Base-by-base conservation (phyloP, 1,139 yeast genomes). In the Taphrina deformans region DNA sequence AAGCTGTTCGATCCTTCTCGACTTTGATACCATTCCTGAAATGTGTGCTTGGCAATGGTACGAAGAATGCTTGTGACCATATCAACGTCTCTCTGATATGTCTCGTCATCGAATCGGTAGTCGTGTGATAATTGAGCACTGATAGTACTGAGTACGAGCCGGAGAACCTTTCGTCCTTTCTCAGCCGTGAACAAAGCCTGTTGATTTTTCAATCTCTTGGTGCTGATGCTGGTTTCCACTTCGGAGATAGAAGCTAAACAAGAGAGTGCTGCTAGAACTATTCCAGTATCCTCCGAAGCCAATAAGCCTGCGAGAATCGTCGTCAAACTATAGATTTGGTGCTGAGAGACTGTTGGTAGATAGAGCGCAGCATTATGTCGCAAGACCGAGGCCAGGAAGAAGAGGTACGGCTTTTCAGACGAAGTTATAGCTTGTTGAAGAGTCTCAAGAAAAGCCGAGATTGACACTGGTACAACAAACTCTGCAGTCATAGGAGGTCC, bases 141-240 rank as follows among this genome's bases (percentile, higher is more conserved):
- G 18, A 59, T 52, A 16, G 50, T 40, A n/a, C 50, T 29, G 16
- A 50, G n/a, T n/a, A 59, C 50, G 14, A 59, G 41, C n/a, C 63
- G 55, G 12, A 40, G 21, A n/a, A 59, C 63, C 29, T 59, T 59
- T 31, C 29, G 48, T 1, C 63, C 63, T 31, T 59, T 59, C 18
- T 59, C 63, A 2, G 41, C 63, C 21, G 23, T 21, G 23, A 59
- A 59, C 16, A 59, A 31, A 18, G 41, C n/a, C 14, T 50, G 23
- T 27, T 31, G 38, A 31, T 50, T 35, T 4, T 23, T 24, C 27
- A 23, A 10, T 4, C 40, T 18, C 6, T 18, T 31, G 27, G n/a
- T 4, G 21, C 21, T 7, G 2, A 9, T 21, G n/a, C 26, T 26
- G 14, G n/a, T 21, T 2, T 21, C 18, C 12, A 6, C 10, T n/a